Percentiles rank a stretch among this genome's conserved stretches.
phyloP scores from a whole-genome alignment of 371 early-diverging fungal species.

The Globomyces sp. region DNA sequence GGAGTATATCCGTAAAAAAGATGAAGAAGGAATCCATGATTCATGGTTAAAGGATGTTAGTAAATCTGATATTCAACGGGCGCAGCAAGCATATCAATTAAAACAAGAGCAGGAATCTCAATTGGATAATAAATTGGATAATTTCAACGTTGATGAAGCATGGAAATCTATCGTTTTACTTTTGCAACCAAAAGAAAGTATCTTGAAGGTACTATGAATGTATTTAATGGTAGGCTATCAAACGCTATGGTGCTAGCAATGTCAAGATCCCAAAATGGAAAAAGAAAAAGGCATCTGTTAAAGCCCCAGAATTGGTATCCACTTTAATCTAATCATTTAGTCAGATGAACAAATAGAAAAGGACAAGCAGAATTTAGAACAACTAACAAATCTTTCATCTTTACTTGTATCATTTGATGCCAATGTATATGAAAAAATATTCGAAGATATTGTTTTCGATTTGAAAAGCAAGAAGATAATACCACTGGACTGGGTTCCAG shows the following conservation, averaged over 20 bases:
- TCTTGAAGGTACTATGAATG: conserved; percentile 2
- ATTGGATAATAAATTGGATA: background rate
- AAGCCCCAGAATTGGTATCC: conserved; percentile 3
- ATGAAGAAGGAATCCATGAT: conserved; percentile 11
- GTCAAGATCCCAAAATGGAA: conserved; percentile 14
- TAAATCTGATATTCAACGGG: conserved; percentile 9
- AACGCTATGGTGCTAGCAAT: background rate
- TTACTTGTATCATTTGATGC: background rate
- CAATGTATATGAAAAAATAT: conserved; percentile 11
- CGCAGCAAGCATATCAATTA: conserved; percentile 3
- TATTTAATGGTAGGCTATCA: background rate
- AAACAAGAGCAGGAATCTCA: background rate
- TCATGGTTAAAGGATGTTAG: conserved; percentile 11
- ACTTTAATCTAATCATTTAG: background rate
- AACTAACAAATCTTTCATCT: background rate
- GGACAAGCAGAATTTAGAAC: background rate
- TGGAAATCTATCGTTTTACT: conserved; percentile 6
- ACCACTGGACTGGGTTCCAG: background rate
- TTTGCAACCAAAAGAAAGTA: conserved; percentile 8
- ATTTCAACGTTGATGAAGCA: background rate
- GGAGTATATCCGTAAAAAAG: conserved; percentile 9
- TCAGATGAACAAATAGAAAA: conserved; percentile 11
- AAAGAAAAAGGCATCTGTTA: conserved; percentile 7
- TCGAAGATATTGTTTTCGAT: conserved; percentile 6
- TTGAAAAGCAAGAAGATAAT: conserved; percentile 5